These are phyloP conservation scores for Cystobasidium pallidum DNA, from an alignment of 1,284 basidiomycete genomes.

Conservation along the genomic window DNA sequence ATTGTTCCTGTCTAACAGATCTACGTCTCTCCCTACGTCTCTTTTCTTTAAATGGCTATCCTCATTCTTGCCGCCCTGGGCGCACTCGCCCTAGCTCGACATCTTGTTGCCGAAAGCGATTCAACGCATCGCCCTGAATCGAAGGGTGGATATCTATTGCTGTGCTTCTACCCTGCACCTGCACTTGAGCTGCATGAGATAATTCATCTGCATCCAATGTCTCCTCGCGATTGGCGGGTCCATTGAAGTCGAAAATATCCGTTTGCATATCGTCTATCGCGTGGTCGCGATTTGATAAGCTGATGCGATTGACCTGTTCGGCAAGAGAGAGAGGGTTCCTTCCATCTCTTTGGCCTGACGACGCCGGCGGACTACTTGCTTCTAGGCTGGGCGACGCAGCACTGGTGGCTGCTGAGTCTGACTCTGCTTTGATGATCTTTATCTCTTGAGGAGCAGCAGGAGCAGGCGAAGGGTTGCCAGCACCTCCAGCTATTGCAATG, in stretches of 20 bases:
- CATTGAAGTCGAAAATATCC: slow-evolving; percentile 39
- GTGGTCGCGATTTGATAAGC: slow-evolving; percentile 13
- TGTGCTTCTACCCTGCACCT: slow-evolving; percentile 24
- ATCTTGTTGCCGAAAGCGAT: slow-evolving; percentile 35
- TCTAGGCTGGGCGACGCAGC: neutral
- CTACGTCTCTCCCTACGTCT: too few species aligned
- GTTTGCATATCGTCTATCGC: slow-evolving; percentile 19
- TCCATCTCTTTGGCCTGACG: neutral
- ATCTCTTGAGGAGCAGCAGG: slow-evolving; percentile 38
- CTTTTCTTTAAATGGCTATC: too few species aligned
- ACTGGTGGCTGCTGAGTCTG: slow-evolving; percentile 14
- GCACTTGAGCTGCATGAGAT: slow-evolving; percentile 19
- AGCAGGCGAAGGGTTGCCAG: slow-evolving; percentile 43
- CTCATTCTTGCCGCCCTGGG: neutral
- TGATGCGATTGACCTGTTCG: slow-evolving; percentile 22
- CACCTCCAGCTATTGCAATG: slow-evolving; percentile 29
- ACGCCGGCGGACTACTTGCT: neutral
- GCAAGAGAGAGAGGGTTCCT: slow-evolving; percentile 3
- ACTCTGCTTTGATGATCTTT: slow-evolving; percentile 31
- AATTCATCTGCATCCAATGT: slow-evolving; percentile 12
- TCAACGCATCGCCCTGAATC: slow-evolving; percentile 13
- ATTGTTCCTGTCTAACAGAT: too few species aligned
- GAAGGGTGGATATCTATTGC: slow-evolving; percentile 20
- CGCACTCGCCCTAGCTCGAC: slow-evolving; percentile 35
- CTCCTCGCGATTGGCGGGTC: slow-evolving; percentile 23